A percentile compares a stretch with the other conserved stretches of the same genome.
Conservation (phyloP, 305 asterid genomes). For the Ruellia speciosa region DNA sequence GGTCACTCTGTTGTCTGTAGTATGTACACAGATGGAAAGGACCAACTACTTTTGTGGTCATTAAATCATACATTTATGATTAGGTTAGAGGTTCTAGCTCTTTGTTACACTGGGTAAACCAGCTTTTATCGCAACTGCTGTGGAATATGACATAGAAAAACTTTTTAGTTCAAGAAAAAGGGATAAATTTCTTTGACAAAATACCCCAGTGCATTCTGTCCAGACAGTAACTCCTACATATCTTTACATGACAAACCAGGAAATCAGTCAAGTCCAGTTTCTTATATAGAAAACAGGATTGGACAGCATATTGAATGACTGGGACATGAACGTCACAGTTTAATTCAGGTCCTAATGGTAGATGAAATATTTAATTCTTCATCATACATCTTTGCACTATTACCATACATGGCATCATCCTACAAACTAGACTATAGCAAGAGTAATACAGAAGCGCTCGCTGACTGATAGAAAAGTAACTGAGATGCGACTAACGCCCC, state of each 20-base stretch:
- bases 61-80: slow-evolving; percentile 21
- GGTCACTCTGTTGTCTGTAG: too few relatives aligned
- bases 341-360: not conserved
- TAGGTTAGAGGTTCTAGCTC: not conserved
- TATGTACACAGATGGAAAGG: not conserved
- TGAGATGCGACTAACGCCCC: too few relatives aligned
- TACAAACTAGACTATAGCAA: too few relatives aligned
- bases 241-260: too few relatives aligned
- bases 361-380: not conserved
- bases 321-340: not conserved
- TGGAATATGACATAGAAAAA: not conserved
- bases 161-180: too few relatives aligned
- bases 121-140: slow-evolving; percentile 1
- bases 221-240: too few relatives aligned
- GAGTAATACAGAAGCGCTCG: too few relatives aligned
- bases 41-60: slow-evolving; percentile 22
- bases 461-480: too few relatives aligned
- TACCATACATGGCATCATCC: too few relatives aligned
- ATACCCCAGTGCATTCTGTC: too few relatives aligned
- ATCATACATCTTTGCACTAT: too few relatives aligned
- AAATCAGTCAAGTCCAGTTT: not conserved
- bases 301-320: not conserved
- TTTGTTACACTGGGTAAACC: not conserved
- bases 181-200: too few relatives aligned
- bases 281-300: not conserved